phyloP scores from a whole-genome alignment of 345 rosid species.

The Brassica incana region DNA sequence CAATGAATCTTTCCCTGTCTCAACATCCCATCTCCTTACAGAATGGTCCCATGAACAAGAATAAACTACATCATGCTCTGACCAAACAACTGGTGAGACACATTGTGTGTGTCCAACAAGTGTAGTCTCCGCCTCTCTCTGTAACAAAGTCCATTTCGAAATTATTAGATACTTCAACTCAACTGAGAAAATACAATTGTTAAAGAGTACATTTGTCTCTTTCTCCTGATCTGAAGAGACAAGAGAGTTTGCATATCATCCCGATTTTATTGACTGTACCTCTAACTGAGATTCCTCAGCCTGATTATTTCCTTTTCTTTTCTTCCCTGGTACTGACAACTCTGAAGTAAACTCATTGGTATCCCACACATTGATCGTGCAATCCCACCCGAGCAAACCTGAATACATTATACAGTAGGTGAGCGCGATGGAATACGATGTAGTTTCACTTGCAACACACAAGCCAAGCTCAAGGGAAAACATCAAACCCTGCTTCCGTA shows the following conservation, averaged over 20 bases:
- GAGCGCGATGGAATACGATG: background rate
- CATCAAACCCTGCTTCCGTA: constrained; percentile 67
- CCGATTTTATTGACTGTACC: constrained; percentile 45
- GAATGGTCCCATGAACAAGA: constrained; percentile 97
- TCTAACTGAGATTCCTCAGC: constrained; percentile 64
- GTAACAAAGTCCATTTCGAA: constrained; percentile 3
- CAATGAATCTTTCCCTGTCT: constrained; percentile 71
- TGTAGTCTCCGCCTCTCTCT: constrained; percentile 80
- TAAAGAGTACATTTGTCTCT: background rate
- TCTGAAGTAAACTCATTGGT: constrained; percentile 52
- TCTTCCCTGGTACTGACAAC: constrained; percentile 65
- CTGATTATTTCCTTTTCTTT: constrained; percentile 73
- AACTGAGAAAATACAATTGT: constrained; percentile 4
- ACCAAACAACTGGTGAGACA: constrained; percentile 86
- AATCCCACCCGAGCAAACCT: constrained; percentile 99
- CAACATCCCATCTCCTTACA: constrained; percentile 86
- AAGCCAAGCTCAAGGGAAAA: constrained; percentile 4
- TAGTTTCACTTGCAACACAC: constrained; percentile 7
- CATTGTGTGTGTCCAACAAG: constrained; percentile 90
- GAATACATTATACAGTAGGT: constrained; percentile 18
- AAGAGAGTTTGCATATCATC: constrained; percentile 5
- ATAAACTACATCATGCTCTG: constrained; percentile 52
- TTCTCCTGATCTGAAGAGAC: background rate
- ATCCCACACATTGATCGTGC: constrained; percentile 77
- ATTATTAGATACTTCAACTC: constrained; percentile 7